Percentiles rank a stretch among this genome's conserved stretches.
Evolutionary conservation across 805 yeast genomes (phyloP).

Genomic region (Candida xiaguanensis): DNA sequence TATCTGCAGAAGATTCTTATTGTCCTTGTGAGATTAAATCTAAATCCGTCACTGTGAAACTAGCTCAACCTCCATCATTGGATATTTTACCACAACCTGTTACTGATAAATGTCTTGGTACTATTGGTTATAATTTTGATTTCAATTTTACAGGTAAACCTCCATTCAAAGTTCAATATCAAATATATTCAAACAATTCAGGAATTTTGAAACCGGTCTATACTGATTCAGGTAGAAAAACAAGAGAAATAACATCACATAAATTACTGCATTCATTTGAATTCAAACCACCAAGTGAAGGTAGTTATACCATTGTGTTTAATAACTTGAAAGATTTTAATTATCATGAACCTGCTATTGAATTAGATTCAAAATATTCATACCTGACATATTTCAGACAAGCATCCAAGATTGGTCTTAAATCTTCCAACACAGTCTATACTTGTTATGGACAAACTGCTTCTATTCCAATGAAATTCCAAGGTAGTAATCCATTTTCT

Average conservation of each 20-base stretch:
- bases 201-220: slow-evolving; percentile 30
- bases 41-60: slow-evolving; percentile 37
- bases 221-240: slow-evolving; percentile 26
- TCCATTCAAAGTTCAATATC: slow-evolving; percentile 69
- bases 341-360: slow-evolving; percentile 46
- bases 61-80: slow-evolving; percentile 39
- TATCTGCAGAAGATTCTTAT: slow-evolving; percentile 50
- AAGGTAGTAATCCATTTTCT: slow-evolving; percentile 78
- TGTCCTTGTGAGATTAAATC: slow-evolving; percentile 62
- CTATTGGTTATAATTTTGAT: slow-evolving; percentile 68
- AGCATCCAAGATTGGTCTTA: slow-evolving; percentile 46
- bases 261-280: slow-evolving; percentile 35
- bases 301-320: slow-evolving; percentile 75
- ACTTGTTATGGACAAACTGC: slow-evolving; percentile 29
- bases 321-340: slow-evolving; percentile 55
- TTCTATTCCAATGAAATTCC: slow-evolving; percentile 52
- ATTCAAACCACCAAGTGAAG: slow-evolving; percentile 78
- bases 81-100: slow-evolving; percentile 54
- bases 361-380: slow-evolving; percentile 40
- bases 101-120: slow-evolving; percentile 87
- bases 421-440: slow-evolving; percentile 15
- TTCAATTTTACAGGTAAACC: slow-evolving; percentile 78
- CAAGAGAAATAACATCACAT: slow-evolving; percentile 26
- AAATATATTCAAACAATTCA: slow-evolving; percentile 47
- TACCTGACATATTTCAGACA: slow-evolving; percentile 71